These are phyloP conservation scores for Limnanthes douglasii DNA, from an alignment of 345 rosid species.

Conservation along the genomic window DNA sequence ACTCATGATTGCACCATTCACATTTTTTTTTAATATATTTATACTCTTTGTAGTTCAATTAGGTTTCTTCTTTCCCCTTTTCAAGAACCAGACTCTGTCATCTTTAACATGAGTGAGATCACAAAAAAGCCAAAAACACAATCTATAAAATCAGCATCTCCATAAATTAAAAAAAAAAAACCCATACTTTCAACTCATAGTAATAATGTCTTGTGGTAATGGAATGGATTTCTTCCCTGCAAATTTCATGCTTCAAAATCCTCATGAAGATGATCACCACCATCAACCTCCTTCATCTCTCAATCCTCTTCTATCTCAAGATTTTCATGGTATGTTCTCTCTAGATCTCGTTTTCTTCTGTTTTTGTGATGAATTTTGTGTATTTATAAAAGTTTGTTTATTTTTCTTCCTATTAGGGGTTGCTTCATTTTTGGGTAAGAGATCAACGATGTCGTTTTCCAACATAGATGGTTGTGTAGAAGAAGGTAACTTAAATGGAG, in stretches of 20 bases:
- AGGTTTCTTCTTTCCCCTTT: constrained; percentile 1
- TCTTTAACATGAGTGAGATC: constrained; percentile 3
- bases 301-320: constrained; percentile 54
- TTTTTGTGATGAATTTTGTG: no score
- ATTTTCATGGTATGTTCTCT: constrained; percentile 46
- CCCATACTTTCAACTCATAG: no score
- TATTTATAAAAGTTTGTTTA: no score
- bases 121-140: constrained; percentile 11
- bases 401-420: constrained; percentile 32
- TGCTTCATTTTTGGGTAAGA: constrained; percentile 72
- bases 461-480: constrained; percentile 44
- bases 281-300: constrained; percentile 35
- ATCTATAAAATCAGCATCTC: constrained; percentile 5
- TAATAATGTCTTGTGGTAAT: constrained; percentile 78
- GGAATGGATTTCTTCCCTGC: constrained; percentile 83
- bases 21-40: no score
- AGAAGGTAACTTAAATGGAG: constrained; percentile 27
- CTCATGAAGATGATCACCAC: constrained; percentile 53
- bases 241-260: constrained; percentile 74
- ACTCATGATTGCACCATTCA: no score
- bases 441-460: constrained; percentile 33
- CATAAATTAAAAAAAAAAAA: constrained; percentile 11
- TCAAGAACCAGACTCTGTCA: neutral
- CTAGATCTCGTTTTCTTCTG: neutral
- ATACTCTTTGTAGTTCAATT: no score